Conservation (phyloP, 306 rosid genomes). For the Dryas octopetala region DNA sequence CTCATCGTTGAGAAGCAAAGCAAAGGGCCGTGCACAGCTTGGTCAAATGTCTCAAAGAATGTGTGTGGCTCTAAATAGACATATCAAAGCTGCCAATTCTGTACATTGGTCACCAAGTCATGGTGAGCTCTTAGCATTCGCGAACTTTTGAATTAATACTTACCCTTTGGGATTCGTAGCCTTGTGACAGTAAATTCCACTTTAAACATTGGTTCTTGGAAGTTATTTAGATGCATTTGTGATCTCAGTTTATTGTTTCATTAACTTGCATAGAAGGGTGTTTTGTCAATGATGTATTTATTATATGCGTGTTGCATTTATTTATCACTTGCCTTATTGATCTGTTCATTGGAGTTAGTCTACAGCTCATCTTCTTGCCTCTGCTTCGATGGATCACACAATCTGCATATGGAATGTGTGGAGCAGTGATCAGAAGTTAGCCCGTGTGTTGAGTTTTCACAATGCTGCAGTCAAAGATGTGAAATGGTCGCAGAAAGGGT, state of each 20-base stretch:
- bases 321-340: slow-evolving; percentile 38
- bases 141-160: background rate
- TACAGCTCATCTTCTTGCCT: slow-evolving; percentile 97
- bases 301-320: slow-evolving; percentile 17
- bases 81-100: slow-evolving; percentile 70
- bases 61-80: slow-evolving; percentile 47
- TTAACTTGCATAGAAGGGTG: slow-evolving; percentile 6
- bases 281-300: background rate
- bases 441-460: slow-evolving; percentile 54
- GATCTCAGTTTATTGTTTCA: background rate
- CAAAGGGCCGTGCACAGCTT: slow-evolving; percentile 32
- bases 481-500: slow-evolving; percentile 73
- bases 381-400: slow-evolving; percentile 87
- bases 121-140: slow-evolving; percentile 39
- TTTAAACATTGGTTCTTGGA: background rate
- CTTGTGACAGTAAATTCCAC: background rate
- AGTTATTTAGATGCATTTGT: background rate
- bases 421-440: slow-evolving; percentile 76
- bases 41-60: slow-evolving; percentile 43
- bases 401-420: slow-evolving; percentile 84
- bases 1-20: slow-evolving; percentile 54
- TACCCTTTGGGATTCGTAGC: background rate
- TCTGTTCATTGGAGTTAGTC: slow-evolving; percentile 63
- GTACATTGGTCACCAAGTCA: slow-evolving; percentile 79
- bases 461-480: slow-evolving; percentile 78